phyloP scores from a whole-genome alignment of 2,329 filamentous ascomycete genomes.

The Nothophoma quercina region DNA sequence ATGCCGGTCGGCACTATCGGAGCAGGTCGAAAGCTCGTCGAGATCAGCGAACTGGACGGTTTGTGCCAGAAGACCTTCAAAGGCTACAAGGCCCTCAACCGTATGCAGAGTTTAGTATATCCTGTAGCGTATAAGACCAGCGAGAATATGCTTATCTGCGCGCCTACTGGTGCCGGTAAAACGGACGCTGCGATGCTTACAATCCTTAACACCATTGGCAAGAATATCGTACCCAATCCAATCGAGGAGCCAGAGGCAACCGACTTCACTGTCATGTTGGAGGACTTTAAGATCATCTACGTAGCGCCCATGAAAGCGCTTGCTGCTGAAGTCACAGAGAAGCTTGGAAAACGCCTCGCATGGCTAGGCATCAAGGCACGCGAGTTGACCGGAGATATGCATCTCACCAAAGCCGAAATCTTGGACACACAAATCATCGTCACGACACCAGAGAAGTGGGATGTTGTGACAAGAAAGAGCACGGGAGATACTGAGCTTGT shows the following conservation, averaged over 20 bases:
- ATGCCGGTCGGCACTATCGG: slow-evolving; percentile 77
- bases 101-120: slow-evolving; percentile 98
- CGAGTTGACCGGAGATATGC: slow-evolving; percentile 98
- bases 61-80: slow-evolving; percentile 91
- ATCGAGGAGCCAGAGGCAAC: slow-evolving; percentile 74
- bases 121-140: slow-evolving; percentile 94
- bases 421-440: slow-evolving; percentile 97
- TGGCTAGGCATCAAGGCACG: slow-evolving; percentile 94
- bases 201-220: slow-evolving; percentile 86
- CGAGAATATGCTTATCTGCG: slow-evolving; percentile 99
- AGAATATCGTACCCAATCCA: slow-evolving; percentile 83
- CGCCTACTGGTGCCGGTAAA: slow-evolving; percentile 97
- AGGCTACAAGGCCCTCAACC: slow-evolving; percentile 90
- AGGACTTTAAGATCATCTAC: slow-evolving; percentile 98
- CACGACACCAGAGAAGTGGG: slow-evolving; percentile 99
- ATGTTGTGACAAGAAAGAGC: slow-evolving; percentile 95
- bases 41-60: slow-evolving; percentile 84
- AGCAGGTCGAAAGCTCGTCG: slow-evolving; percentile 75
- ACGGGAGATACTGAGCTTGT: slow-evolving; percentile 97
- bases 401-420: slow-evolving; percentile 95
- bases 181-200: slow-evolving; percentile 98
- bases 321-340: slow-evolving; percentile 94
- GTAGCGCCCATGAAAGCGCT: slow-evolving; percentile 99
- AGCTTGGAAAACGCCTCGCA: slow-evolving; percentile 86
- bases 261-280: slow-evolving; percentile 81